These are phyloP conservation scores for Blastobotrys indianensis DNA, from an alignment of 1,139 yeast genomes.

Conservation along the genomic window DNA sequence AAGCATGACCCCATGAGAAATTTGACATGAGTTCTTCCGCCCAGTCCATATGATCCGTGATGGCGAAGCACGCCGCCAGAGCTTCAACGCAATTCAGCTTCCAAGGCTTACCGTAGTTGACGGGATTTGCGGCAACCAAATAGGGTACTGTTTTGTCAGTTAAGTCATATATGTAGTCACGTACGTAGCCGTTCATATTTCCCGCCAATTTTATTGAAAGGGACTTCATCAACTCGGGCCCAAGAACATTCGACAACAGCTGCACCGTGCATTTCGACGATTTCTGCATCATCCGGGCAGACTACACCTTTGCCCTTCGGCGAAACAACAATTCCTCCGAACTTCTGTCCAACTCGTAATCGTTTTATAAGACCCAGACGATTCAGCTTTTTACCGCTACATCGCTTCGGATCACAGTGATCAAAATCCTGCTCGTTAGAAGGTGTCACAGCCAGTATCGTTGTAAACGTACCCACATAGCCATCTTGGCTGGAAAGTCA, in stretches of 20 bases:
- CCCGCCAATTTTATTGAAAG: constrained; percentile 89
- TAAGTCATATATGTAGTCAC: background rate
- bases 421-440: constrained; percentile 58
- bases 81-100: constrained; percentile 95
- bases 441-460: constrained; percentile 5
- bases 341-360: constrained; percentile 84
- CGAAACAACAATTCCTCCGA: constrained; percentile 82
- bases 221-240: constrained; percentile 96
- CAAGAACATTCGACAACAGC: constrained; percentile 98
- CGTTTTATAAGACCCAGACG: constrained; percentile 77
- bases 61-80: constrained; percentile 93
- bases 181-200: constrained; percentile 62
- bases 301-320: constrained; percentile 91
- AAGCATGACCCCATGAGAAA: constrained; percentile 91
- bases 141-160: constrained; percentile 51
- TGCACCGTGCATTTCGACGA: constrained; percentile 77
- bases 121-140: constrained; percentile 93
- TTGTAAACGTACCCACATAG: constrained; percentile 37
- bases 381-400: constrained; percentile 92
- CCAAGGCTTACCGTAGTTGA: constrained; percentile 97
- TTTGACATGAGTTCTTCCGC: constrained; percentile 69
- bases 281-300: constrained; percentile 76
- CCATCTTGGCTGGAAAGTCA: constrained; percentile 36
- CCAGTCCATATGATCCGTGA: constrained; percentile 88
- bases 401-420: constrained; percentile 97